These are phyloP conservation scores for Aspergillus unguis DNA, from an alignment of 2,329 filamentous ascomycete species.

Conservation along the genomic window DNA sequence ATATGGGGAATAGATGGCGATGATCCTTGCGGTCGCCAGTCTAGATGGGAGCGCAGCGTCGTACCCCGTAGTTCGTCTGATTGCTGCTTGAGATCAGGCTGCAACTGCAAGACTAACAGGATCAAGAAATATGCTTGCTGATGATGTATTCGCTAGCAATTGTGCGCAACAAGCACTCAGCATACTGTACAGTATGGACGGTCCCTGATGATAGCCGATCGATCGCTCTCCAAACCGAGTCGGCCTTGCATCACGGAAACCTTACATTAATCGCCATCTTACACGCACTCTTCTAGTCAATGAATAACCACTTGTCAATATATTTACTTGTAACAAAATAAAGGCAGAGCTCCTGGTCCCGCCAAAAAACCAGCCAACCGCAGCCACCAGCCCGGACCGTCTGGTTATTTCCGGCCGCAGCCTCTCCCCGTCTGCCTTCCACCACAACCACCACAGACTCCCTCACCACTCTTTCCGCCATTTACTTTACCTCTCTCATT, in stretches of 20 bases:
- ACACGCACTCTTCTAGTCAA: background rate
- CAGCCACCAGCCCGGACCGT: constrained; percentile 8
- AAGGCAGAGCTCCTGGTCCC: constrained; percentile 1
- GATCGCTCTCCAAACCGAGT: background rate
- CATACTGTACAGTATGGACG: no score
- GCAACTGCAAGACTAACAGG: background rate
- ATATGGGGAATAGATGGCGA: background rate
- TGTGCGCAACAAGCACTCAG: no score
- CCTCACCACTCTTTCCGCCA: constrained; percentile 1
- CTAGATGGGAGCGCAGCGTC: background rate
- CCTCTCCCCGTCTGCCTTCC: constrained; percentile 5
- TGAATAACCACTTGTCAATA: background rate
- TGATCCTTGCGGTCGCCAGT: constrained; percentile 2
- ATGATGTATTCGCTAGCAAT: no score
- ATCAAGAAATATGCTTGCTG: no score
- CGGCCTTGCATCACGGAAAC: background rate
- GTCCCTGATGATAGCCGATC: background rate
- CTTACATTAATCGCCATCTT: background rate
- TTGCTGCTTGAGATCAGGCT: background rate
- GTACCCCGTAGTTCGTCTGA: background rate
- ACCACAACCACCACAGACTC: constrained; percentile 3
- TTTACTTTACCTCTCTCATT: constrained; percentile 1
- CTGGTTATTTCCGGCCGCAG: constrained; percentile 11
- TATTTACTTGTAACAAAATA: background rate
- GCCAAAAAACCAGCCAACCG: constrained; percentile 2